phyloP scores from a whole-genome alignment of 768 basidiomycete genomes.

The Boletus sensibilis region DNA sequence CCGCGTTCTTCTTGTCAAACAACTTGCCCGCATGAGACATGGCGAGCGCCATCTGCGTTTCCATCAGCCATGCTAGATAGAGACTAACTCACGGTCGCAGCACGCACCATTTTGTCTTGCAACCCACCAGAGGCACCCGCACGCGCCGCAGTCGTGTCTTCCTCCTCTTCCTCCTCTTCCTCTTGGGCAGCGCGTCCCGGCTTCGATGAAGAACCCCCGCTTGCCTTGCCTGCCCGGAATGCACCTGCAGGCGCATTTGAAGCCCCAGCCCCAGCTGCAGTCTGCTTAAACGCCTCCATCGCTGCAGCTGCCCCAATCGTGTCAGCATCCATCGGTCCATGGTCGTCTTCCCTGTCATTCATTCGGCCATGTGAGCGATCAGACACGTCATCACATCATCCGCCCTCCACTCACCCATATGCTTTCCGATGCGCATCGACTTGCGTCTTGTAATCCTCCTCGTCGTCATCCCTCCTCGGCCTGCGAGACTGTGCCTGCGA shows the following conservation, averaged over 20 bases:
- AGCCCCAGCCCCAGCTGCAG: constrained; percentile 8
- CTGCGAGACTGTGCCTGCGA: constrained; percentile 9
- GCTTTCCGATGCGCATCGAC: constrained; percentile 32
- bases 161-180: constrained; percentile 4
- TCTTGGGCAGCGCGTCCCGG: neutral
- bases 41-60: constrained; percentile 26
- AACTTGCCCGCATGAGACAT: constrained; percentile 34
- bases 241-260: constrained; percentile 20
- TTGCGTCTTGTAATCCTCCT: constrained; percentile 18
- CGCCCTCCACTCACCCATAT: constrained; percentile 26
- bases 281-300: constrained; percentile 32
- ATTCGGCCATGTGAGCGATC: neutral
- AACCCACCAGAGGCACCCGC: constrained; percentile 15
- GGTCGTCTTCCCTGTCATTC: constrained; percentile 14
- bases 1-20: constrained; percentile 33
- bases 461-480: neutral
- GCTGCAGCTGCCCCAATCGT: constrained; percentile 31
- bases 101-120: constrained; percentile 33
- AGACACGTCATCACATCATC: neutral
- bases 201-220: constrained; percentile 1
- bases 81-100: neutral
- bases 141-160: constrained; percentile 4
- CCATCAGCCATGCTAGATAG: neutral
- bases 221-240: constrained; percentile 6
- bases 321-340: constrained; percentile 28